These are phyloP conservation scores for Cytidiella melzeri DNA, from an alignment of 768 basidiomycete species.

Conservation along the genomic window DNA sequence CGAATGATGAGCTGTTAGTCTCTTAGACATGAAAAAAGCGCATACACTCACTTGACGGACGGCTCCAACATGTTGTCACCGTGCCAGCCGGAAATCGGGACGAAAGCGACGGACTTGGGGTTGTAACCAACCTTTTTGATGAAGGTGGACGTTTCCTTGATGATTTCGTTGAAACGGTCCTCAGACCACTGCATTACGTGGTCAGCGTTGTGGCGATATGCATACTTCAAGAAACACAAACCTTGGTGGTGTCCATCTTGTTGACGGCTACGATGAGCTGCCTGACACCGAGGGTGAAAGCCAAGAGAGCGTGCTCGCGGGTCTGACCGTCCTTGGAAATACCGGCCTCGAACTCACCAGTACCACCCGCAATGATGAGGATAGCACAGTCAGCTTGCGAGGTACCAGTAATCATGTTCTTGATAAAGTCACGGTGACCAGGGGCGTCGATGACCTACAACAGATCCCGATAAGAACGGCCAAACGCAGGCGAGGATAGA, in stretches of 20 bases:
- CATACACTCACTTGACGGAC: slow-evolving; percentile 70
- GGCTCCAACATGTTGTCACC: slow-evolving; percentile 99
- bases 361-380: slow-evolving; percentile 98
- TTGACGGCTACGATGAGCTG: slow-evolving; percentile 99
- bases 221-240: slow-evolving; percentile 23
- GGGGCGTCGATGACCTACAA: slow-evolving; percentile 95
- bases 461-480: not conserved
- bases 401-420: slow-evolving; percentile 99
- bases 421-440: slow-evolving; percentile 99
- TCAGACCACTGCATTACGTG: slow-evolving; percentile 79
- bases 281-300: slow-evolving; percentile 99
- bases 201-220: not conserved
- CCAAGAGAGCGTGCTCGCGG: slow-evolving; percentile 99
- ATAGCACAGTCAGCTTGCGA: slow-evolving; percentile 99
- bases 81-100: slow-evolving; percentile 99
- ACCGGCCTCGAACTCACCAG: slow-evolving; percentile 99
- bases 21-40: slow-evolving; percentile 4
- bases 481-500: not conserved
- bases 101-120: slow-evolving; percentile 97
- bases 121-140: slow-evolving; percentile 99
- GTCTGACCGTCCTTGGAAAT: slow-evolving; percentile 99
- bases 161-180: slow-evolving; percentile 98
- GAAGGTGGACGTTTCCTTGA: slow-evolving; percentile 96
- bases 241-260: slow-evolving; percentile 99
- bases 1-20: no score